A percentile compares a stretch with the other conserved stretches of the same genome.
Conservation (phyloP, 2,329 filamentous ascomycete genomes). For the Hortaea werneckii region DNA sequence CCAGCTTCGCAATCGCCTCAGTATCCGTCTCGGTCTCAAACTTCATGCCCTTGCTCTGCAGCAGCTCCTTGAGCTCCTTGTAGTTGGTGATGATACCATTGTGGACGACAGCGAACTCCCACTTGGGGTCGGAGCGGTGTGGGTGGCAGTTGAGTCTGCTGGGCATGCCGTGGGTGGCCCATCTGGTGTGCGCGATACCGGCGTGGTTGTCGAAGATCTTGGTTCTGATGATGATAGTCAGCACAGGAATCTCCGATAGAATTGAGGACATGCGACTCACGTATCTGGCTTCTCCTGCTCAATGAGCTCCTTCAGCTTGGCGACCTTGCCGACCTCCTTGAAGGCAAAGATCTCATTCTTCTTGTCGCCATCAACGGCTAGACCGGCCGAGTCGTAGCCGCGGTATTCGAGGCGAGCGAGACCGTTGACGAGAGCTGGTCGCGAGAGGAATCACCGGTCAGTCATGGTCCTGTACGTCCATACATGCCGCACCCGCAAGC, state of each 20-base stretch:
- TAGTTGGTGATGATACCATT: conserved; percentile 99
- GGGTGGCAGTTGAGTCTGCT: conserved; percentile 96
- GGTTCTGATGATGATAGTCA: conserved; percentile 28
- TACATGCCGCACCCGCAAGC: too few relatives aligned
- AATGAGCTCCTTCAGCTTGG: conserved; percentile 88
- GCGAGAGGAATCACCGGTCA: background rate
- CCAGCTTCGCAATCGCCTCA: conserved; percentile 97
- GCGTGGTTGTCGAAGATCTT: conserved; percentile 97
- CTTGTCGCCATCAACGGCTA: conserved; percentile 95
- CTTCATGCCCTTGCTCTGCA: conserved; percentile 88
- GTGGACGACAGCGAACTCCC: conserved; percentile 97
- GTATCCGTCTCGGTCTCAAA: conserved; percentile 99
- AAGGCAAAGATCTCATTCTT: conserved; percentile 95
- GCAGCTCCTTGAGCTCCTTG: conserved; percentile 93
- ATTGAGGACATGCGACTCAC: background rate
- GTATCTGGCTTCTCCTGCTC: conserved; percentile 73
- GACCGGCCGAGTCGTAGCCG: conserved; percentile 94
- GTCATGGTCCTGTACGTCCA: too few relatives aligned
- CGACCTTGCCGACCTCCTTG: conserved; percentile 99
- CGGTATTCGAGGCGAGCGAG: conserved; percentile 95
- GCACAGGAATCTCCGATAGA: too few relatives aligned
- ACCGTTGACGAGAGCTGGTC: conserved; percentile 45
- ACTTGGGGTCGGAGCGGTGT: conserved; percentile 89
- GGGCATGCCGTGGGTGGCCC: conserved; percentile 94
- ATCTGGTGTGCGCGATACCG: conserved; percentile 96